Evolutionary conservation across 2,329 filamentous ascomycete species (phyloP), one percentile per base, ranked within the genome.

Genomic region (Aspergillus oerlinghausenensis): DNA sequence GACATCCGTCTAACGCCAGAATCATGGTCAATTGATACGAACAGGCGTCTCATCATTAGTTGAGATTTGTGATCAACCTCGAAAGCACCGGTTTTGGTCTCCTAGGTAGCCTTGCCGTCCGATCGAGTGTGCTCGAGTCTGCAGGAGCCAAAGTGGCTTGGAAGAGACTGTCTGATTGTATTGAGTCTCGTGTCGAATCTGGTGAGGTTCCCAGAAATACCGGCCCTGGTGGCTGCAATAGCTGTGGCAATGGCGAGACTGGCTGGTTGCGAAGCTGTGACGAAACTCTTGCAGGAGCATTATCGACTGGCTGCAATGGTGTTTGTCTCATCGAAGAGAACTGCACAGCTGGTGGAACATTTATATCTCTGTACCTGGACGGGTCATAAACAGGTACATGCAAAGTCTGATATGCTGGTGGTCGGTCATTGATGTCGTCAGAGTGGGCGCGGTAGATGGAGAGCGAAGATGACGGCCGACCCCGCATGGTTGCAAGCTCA

Each of bases 41-140:
- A 35, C 54, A 54, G 50, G 32, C 29, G 25, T 45, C 6, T 32
- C 7, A 17, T 45, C 56, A 53, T 59, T 61, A 67, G 29, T 62
- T 56, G 49, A 72, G 68, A 53, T 71, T 71, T 26, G 72, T 75
- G 52, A 74, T 67, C 53, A 75, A 55, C 49, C 66, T 66, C 26
- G 72, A 70, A 26, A 75, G 54, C 9, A 71, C 69, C 17, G 72
- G 72, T 50, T 72, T 74, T 32, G 70, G 65, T 45, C 61, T 63
- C 52, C 65, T 61, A 45, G 63, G 63, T 8, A 59, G 55, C 32
- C 56, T 49, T 7, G 45, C 49, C 10, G 54, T 60, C 48, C 53
- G 52, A 35, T 52, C 53, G 32, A 26, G 51, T 23, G 43, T 23
- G 19, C 10, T 21, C 3, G 43, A 47, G 5, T 23, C 43, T 4